Evolutionary conservation across 176 grass and related monocot genomes (phyloP).

Genomic region (Bonia amplexicaulis): DNA sequence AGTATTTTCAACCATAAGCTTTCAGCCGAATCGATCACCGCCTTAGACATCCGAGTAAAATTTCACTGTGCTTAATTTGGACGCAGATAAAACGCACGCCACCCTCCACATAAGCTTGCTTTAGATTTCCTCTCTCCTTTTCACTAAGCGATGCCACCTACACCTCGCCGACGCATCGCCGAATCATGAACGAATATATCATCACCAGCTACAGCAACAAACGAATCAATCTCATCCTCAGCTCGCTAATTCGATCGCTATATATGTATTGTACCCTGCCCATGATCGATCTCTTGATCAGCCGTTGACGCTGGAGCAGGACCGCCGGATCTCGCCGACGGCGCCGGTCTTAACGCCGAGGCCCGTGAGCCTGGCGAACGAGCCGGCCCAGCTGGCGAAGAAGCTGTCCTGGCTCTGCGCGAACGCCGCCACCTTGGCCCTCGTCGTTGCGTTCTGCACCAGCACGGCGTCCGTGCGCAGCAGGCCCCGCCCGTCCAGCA

Average conservation of each 20-base stretch:
- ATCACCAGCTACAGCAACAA: neutral
- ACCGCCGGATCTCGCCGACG: slow-evolving; percentile 64
- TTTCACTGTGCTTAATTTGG: neutral
- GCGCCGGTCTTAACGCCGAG: slow-evolving; percentile 64
- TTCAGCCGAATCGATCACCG: too few relatives aligned
- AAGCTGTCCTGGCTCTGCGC: slow-evolving; percentile 65
- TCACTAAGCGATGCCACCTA: neutral
- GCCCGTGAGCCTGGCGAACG: slow-evolving; percentile 61
- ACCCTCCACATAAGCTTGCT: neutral
- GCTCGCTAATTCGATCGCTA: neutral
- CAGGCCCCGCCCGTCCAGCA: slow-evolving; percentile 61
- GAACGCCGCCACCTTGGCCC: slow-evolving; percentile 47
- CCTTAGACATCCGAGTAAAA: neutral
- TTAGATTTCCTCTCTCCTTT: neutral
- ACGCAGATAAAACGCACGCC: neutral
- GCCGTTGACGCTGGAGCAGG: slow-evolving; percentile 63
- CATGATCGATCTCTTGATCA: neutral
- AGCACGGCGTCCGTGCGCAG: slow-evolving; percentile 79
- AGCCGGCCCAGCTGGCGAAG: slow-evolving; percentile 69
- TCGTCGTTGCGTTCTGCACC: slow-evolving; percentile 52
- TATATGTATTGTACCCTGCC: neutral
- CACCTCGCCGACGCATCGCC: neutral
- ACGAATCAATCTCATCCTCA: slow-evolving; percentile 14
- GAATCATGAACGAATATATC: neutral
- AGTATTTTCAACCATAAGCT: too few relatives aligned